Percentiles rank a stretch among this genome's conserved stretches.
Conservation (phyloP, 2,329 filamentous ascomycete genomes). For the Ophiocordyceps camponoti-saundersi region DNA sequence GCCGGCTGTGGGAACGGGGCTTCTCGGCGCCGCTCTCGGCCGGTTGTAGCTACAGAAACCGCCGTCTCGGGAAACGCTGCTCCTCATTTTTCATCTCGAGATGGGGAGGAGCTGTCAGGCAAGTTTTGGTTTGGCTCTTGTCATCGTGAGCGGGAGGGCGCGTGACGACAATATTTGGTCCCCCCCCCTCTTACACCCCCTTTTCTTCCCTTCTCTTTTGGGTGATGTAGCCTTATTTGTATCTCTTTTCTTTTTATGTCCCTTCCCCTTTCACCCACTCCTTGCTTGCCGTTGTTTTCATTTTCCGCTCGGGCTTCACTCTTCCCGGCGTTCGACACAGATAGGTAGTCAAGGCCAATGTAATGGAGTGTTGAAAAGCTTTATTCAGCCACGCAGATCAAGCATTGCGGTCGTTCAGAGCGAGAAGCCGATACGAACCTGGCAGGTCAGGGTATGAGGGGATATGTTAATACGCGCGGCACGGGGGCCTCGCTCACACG, state of each 20-base stretch:
- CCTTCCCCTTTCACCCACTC: slow-evolving; percentile 6
- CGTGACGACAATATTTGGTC: slow-evolving; percentile 2
- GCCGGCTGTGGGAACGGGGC: slow-evolving; percentile 3
- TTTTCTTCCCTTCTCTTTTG: slow-evolving; percentile 4
- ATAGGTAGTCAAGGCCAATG: slow-evolving; percentile 22
- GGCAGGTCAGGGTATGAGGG: neutral
- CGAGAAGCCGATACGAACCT: neutral
- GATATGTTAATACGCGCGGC: neutral
- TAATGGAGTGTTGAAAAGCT: slow-evolving; percentile 25
- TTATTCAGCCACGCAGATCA: slow-evolving; percentile 12
- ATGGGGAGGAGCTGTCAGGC: slow-evolving; percentile 1
- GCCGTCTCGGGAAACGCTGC: neutral
- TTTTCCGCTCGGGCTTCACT: neutral
- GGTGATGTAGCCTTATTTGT: slow-evolving; percentile 17
- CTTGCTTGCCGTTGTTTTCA: slow-evolving; percentile 15
- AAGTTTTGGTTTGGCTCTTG: slow-evolving; percentile 1
- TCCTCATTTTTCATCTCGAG: neutral
- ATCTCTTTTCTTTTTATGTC: slow-evolving; percentile 2
- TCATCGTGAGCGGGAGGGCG: neutral
- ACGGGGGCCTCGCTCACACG: slow-evolving; percentile 18
- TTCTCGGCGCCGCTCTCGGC: neutral
- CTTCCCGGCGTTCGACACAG: slow-evolving; percentile 10
- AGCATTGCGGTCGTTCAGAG: neutral
- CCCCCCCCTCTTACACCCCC: too few relatives aligned
- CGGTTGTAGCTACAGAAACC: neutral